Conservation (phyloP, 2,329 filamentous ascomycete genomes). For the Phialophora macrospora region DNA sequence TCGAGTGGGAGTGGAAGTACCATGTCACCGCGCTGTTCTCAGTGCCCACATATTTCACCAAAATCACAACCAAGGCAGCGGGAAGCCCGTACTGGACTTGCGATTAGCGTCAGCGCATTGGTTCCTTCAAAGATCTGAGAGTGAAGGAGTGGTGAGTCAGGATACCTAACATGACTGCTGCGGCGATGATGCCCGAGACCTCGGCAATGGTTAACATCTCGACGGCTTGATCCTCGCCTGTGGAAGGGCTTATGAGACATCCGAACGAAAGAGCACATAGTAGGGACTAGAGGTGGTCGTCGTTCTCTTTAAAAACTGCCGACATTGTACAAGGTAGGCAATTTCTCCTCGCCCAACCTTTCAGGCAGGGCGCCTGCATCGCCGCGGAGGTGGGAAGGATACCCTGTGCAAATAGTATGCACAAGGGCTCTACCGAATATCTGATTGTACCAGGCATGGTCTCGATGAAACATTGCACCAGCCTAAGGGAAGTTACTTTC, state of each 20-base stretch:
- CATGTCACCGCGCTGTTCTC: slow-evolving; percentile 12
- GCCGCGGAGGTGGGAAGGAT: neutral
- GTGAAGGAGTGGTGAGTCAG: neutral
- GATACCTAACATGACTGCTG: slow-evolving; percentile 12
- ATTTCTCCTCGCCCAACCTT: no score
- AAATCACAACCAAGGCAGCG: slow-evolving; percentile 1
- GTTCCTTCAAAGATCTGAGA: neutral
- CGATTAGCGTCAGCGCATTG: neutral
- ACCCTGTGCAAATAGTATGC: no score
- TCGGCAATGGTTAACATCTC: slow-evolving; percentile 8
- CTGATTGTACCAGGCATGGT: no score
- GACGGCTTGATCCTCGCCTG: neutral
- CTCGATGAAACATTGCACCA: no score
- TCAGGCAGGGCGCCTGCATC: neutral
- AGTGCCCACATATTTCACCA: slow-evolving; percentile 13
- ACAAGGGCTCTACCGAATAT: no score
- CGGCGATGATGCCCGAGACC: slow-evolving; percentile 12
- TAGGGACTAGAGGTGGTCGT: neutral
- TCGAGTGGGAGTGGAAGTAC: neutral
- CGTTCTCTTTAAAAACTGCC: neutral
- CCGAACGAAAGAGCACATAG: no score
- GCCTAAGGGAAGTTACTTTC: no score
- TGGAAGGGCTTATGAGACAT: no score
- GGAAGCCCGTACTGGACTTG: slow-evolving; percentile 9
- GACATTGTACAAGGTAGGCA: no score